These are phyloP conservation scores for Isabelozyma rhagii DNA, from an alignment of 805 yeast genomes.

Conservation along the genomic window DNA sequence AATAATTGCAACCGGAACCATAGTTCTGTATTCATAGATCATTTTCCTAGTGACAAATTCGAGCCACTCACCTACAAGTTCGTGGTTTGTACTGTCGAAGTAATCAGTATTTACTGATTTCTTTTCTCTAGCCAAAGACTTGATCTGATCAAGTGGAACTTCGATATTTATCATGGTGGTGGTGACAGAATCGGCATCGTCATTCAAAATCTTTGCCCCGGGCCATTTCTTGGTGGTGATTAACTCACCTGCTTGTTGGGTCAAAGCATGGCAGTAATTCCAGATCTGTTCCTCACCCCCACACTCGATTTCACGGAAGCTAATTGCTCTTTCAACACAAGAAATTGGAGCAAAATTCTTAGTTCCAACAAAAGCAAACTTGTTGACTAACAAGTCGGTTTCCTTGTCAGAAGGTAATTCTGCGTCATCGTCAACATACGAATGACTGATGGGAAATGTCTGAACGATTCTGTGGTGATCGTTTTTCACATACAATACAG, in stretches of 20 bases:
- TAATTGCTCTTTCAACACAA: constrained; percentile 46
- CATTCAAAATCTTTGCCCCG: constrained; percentile 34
- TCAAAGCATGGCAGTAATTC: constrained; percentile 46
- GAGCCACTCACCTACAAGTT: background rate
- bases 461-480: constrained; percentile 49
- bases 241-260: constrained; percentile 38
- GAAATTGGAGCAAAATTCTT: constrained; percentile 41
- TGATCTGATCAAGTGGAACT: constrained; percentile 26
- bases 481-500: constrained; percentile 55
- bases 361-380: constrained; percentile 53
- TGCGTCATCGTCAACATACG: constrained; percentile 34
- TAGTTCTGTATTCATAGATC: constrained; percentile 36
- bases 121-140: constrained; percentile 2
- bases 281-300: constrained; percentile 59
- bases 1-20: constrained; percentile 44
- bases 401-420: constrained; percentile 16
- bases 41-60: constrained; percentile 1
- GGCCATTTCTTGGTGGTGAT: constrained; percentile 34
- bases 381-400: constrained; percentile 32
- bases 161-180: constrained; percentile 45
- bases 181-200: constrained; percentile 28
- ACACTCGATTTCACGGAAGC: constrained; percentile 51
- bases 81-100: constrained; percentile 7
- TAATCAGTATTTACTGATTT: background rate
- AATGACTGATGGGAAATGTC: constrained; percentile 56